These are phyloP conservation scores for Entomophthora muscae DNA, from an alignment of 371 early-diverging fungal genomes.

Conservation along the genomic window DNA sequence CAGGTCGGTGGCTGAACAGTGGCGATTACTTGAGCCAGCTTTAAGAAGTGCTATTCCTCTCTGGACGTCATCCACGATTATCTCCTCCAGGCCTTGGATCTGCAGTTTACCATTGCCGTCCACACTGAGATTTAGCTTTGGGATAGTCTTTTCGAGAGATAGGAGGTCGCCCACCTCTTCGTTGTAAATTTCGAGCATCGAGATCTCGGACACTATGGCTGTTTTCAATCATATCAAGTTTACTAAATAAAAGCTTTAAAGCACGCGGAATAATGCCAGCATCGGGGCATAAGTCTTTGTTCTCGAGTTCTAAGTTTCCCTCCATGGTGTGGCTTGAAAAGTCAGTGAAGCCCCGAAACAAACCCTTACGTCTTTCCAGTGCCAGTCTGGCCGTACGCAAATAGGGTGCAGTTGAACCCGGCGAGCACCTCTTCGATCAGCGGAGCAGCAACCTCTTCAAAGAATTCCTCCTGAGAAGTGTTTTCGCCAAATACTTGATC, in stretches of 20 bases:
- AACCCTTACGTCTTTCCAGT: slow-evolving; percentile 55
- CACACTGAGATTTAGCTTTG: slow-evolving; percentile 37
- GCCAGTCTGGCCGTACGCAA: slow-evolving; percentile 92
- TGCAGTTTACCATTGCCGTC: slow-evolving; percentile 40
- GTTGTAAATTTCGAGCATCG: slow-evolving; percentile 95
- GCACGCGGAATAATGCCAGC: slow-evolving; percentile 82
- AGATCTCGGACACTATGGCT: slow-evolving; percentile 68
- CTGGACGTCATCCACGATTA: slow-evolving; percentile 38
- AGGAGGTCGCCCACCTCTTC: slow-evolving; percentile 92
- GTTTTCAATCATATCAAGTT: too few relatives aligned
- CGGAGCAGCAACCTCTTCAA: slow-evolving; percentile 61
- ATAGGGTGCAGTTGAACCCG: slow-evolving; percentile 87
- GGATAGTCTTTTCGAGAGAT: slow-evolving; percentile 21
- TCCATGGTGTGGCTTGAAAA: slow-evolving; percentile 48
- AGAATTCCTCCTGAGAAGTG: slow-evolving; percentile 65
- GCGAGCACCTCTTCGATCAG: slow-evolving; percentile 60
- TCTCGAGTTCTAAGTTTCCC: slow-evolving; percentile 39
- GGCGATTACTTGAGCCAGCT: slow-evolving; percentile 53
- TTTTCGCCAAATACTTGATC: slow-evolving; percentile 84
- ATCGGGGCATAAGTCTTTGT: slow-evolving; percentile 14
- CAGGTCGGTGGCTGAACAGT: slow-evolving; percentile 75
- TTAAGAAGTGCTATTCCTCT: slow-evolving; percentile 62
- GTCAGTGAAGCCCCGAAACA: neutral
- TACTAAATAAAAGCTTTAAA: slow-evolving; percentile 70
- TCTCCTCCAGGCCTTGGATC: slow-evolving; percentile 43